These are phyloP conservation scores for Ogataea zsoltii DNA, from an alignment of 805 yeast species.

Conservation along the genomic window DNA sequence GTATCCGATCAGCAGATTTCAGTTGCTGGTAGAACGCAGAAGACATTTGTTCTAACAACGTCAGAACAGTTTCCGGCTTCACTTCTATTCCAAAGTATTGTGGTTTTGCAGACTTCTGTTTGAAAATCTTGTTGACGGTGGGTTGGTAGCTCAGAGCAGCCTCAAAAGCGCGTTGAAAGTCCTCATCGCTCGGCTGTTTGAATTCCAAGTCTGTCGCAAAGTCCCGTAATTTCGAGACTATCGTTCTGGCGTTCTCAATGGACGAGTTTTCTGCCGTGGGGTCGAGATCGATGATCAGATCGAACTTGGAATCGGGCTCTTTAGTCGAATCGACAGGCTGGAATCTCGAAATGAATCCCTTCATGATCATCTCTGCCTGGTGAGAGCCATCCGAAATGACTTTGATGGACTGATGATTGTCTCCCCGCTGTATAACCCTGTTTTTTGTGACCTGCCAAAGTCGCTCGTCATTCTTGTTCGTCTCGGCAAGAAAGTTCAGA, in stretches of 20 bases:
- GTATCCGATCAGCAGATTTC: constrained; percentile 41
- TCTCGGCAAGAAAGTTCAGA: constrained; percentile 57
- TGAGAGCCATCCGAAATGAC: constrained; percentile 45
- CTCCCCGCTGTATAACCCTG: constrained; percentile 72
- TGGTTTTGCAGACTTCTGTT: constrained; percentile 9
- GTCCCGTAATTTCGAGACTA: constrained; percentile 41
- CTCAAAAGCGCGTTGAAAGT: constrained; percentile 47
- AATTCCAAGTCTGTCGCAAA: constrained; percentile 45
- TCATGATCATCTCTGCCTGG: constrained; percentile 63
- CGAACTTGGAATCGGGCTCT: constrained; percentile 69
- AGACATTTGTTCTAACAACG: constrained; percentile 19
- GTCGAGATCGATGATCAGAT: constrained; percentile 58
- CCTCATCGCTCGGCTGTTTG: constrained; percentile 41
- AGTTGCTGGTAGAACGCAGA: constrained; percentile 21
- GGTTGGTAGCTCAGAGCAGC: constrained; percentile 60
- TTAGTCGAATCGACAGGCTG: constrained; percentile 51
- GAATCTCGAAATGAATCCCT: constrained; percentile 69
- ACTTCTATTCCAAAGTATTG: constrained; percentile 49
- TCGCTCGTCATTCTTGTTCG: constrained; percentile 23
- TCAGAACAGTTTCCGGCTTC: constrained; percentile 14
- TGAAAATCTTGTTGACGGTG: constrained; percentile 39
- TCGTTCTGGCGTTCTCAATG: constrained; percentile 45
- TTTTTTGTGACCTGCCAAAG: constrained; percentile 54
- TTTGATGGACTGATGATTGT: constrained; percentile 84
- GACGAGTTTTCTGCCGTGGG: constrained; percentile 46